Evolutionary conservation across 176 grass and related monocot species (phyloP).

Genomic region (Puccinellia tenuiflora): DNA sequence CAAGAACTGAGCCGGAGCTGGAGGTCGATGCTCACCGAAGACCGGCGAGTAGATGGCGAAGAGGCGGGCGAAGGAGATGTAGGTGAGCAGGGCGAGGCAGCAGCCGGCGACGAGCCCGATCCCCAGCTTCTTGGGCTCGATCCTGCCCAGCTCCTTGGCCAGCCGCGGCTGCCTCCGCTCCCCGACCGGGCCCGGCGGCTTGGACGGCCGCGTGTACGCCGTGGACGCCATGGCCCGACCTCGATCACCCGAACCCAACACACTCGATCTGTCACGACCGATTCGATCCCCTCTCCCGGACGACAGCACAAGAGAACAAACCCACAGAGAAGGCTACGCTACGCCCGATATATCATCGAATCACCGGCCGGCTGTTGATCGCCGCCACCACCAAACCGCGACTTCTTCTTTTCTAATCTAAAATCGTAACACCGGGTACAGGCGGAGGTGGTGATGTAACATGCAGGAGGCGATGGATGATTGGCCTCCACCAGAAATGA

Average conservation of each 20-base stretch:
- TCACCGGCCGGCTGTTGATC: not conserved
- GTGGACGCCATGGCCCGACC: conserved; percentile 34
- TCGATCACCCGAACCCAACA: not conserved
- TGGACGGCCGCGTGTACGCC: conserved; percentile 39
- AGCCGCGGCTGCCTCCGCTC: conserved; percentile 35
- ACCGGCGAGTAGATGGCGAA: conserved; percentile 54
- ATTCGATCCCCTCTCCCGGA: not conserved
- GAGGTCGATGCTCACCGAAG: conserved; percentile 27
- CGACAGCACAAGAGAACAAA: not conserved
- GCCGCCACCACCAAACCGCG: not conserved
- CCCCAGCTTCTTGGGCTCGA: conserved; percentile 53
- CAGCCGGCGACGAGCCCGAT: conserved; percentile 46
- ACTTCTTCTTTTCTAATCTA: not conserved
- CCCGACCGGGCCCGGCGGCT: conserved; percentile 27
- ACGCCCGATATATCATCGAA: not conserved
- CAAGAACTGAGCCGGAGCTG: not conserved
- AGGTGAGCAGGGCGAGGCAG: conserved; percentile 45
- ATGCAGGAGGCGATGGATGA: conserved; percentile 22
- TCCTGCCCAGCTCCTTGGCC: conserved; percentile 46
- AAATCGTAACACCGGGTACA: not conserved
- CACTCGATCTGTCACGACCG: not conserved
- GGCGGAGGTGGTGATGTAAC: conserved; percentile 21
- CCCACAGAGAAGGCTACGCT: not conserved
- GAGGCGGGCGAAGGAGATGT: conserved; percentile 41
- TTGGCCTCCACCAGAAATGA: not conserved